Evolutionary conservation across 2,329 filamentous ascomycete genomes (phyloP), one percentile per base, ranked within the genome.

Genomic region (Ophiocordyceps sinensis): DNA sequence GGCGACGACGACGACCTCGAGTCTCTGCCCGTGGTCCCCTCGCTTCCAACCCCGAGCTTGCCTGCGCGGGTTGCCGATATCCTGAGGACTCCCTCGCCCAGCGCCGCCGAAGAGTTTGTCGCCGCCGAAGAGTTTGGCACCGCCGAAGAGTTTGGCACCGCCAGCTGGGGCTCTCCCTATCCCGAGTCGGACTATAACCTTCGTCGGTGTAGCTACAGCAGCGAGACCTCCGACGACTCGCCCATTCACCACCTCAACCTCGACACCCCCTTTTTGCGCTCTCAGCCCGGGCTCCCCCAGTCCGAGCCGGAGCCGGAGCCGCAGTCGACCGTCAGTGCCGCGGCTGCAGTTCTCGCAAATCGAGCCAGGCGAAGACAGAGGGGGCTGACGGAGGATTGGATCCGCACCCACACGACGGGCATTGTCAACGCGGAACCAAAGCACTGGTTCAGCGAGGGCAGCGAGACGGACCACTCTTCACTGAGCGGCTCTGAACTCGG

Each of bases 91-190:
- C 71, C 74, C 36, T 35, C 32, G 3, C 65, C 68, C 49, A 48
- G 50, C 38, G 48, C 46, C 47, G 36, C 41, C 21, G 39, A 41
- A 39, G 59, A 61, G 43, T 77, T 73, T 58, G 70, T 71, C 45
- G 91, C 85, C 37, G 82, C 86, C 38, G n/a, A n/a, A n/a, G n/a
- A n/a, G n/a, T n/a, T n/a, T n/a, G n/a, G 50, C 38, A 47, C 46
- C 47, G 36, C 41, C 21, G 39, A 41, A 39, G 59, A 61, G 43
- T 77, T 73, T 58, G 70, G 71, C 45, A 91, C 85, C 37, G 82
- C 86, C 38, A 88, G 82, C 58, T 94, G 88, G 87, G 88, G 88
- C 43, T 94, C 87, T 41, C 88, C 88, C 19, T 94, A 94, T 63
- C 79, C 83, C 42, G 72, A 71, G 46, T 73, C 80, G 32, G 81